phyloP scores from a whole-genome alignment of 768 basidiomycete genomes.

The Rhodosporidiobolus odoratus region DNA sequence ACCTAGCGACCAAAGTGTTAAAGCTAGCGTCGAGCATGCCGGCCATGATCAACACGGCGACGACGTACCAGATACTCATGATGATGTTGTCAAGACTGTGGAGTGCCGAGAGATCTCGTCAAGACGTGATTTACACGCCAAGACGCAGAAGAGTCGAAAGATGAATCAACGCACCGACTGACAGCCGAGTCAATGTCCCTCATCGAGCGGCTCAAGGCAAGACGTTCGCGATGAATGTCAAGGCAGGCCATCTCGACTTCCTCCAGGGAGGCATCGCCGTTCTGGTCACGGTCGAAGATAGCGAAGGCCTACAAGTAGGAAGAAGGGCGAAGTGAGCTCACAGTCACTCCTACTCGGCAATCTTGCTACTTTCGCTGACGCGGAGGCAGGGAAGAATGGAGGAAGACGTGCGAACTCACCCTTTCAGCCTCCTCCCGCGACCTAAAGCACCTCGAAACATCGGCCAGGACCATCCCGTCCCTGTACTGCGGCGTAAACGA shows the following conservation, averaged over 20 bases:
- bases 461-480: constrained; percentile 59
- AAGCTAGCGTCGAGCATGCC: constrained; percentile 59
- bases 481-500: constrained; percentile 65
- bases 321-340: not conserved
- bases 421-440: constrained; percentile 51
- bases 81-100: constrained; percentile 74
- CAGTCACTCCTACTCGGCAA: too few species aligned
- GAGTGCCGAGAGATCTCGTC: not conserved
- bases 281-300: constrained; percentile 50
- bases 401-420: constrained; percentile 5
- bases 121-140: not conserved
- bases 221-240: constrained; percentile 76
- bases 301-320: constrained; percentile 50
- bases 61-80: constrained; percentile 65
- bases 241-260: constrained; percentile 59
- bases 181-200: constrained; percentile 84
- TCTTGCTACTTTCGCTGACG: too few species aligned
- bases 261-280: constrained; percentile 53
- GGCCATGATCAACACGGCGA: constrained; percentile 71
- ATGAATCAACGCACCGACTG: constrained; percentile 48
- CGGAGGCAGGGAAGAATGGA: not conserved
- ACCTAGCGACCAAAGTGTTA: constrained; percentile 37
- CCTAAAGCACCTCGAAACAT: constrained; percentile 68
- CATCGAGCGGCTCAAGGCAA: constrained; percentile 80
- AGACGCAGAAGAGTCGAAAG: not conserved